Evolutionary conservation across 169 alveolate species (phyloP).

Genomic region (Theileria orientalis): DNA sequence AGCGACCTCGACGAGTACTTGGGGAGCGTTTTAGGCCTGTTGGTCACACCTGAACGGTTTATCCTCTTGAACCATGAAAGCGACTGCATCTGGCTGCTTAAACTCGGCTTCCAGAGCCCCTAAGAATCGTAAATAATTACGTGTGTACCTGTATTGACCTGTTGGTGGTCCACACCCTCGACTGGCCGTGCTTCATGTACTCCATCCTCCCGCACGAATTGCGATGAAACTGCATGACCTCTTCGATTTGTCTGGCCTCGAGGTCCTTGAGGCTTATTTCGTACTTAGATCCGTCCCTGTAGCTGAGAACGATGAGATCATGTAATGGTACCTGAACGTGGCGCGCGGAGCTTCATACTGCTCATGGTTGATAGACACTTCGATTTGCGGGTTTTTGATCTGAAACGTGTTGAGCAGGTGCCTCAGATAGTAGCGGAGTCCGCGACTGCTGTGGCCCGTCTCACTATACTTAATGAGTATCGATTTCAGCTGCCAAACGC

Average conservation of each 20-base stretch:
- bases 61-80: conserved; percentile 78
- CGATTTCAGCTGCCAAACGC: conserved; percentile 76
- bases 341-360: conserved; percentile 80
- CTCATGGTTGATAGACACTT: conserved; percentile 73
- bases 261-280: conserved; percentile 80
- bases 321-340: conserved; percentile 59
- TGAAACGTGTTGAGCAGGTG: conserved; percentile 69
- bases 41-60: conserved; percentile 53
- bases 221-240: conserved; percentile 71
- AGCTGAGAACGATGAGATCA: conserved; percentile 20
- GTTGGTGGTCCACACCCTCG: conserved; percentile 73
- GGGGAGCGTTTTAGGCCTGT: conserved; percentile 71
- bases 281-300: conserved; percentile 71
- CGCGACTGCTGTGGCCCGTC: conserved; percentile 79
- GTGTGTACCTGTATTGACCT: conserved; percentile 73
- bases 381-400: conserved; percentile 69
- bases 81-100: conserved; percentile 76
- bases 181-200: conserved; percentile 74
- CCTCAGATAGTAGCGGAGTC: conserved; percentile 71
- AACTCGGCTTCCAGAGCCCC: conserved; percentile 86
- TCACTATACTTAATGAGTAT: conserved; percentile 72
- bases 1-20: conserved; percentile 82
- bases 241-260: conserved; percentile 77
- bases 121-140: conserved; percentile 8
- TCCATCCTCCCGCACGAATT: conserved; percentile 74